Evolutionary conservation across 768 basidiomycete genomes (phyloP).

Genomic region (Naganishia kalamii): DNA sequence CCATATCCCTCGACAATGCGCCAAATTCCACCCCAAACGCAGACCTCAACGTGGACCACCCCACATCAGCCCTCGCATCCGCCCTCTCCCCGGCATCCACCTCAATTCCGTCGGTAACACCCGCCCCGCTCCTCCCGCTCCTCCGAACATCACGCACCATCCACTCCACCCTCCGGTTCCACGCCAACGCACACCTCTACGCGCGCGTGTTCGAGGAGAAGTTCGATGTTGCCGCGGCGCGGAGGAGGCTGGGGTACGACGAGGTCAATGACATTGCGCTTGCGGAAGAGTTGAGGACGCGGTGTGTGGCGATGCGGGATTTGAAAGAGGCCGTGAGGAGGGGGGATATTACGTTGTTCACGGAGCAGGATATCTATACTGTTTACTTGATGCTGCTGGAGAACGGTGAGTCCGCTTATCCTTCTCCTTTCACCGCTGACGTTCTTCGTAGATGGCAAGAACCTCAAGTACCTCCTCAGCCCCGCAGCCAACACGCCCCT

Average conservation of each 20-base stretch:
- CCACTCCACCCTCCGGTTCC: slow-evolving; percentile 46
- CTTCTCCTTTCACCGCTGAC: neutral
- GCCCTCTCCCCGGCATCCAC: slow-evolving; percentile 54
- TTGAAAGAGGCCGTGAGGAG: slow-evolving; percentile 25
- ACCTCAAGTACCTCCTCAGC: slow-evolving; percentile 34
- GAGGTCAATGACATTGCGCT: slow-evolving; percentile 25
- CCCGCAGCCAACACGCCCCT: slow-evolving; percentile 32
- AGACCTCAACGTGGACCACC: neutral
- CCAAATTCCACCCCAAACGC: neutral
- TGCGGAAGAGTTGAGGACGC: slow-evolving; percentile 31
- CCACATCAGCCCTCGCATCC: slow-evolving; percentile 24
- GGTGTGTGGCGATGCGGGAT: slow-evolving; percentile 29
- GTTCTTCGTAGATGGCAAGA: slow-evolving; percentile 36
- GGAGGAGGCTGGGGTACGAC: slow-evolving; percentile 52
- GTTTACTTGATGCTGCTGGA: slow-evolving; percentile 44
- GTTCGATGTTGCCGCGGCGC: slow-evolving; percentile 58
- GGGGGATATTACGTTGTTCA: slow-evolving; percentile 25
- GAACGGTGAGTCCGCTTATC: slow-evolving; percentile 38
- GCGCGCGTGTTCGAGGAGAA: slow-evolving; percentile 62
- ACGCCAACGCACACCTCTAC: slow-evolving; percentile 63
- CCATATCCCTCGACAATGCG: slow-evolving; percentile 24
- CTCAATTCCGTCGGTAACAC: slow-evolving; percentile 25
- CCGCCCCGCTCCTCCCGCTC: slow-evolving; percentile 61
- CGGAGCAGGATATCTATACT: slow-evolving; percentile 39
- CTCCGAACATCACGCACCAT: slow-evolving; percentile 41